These are phyloP conservation scores for Penicillium dipodomyicola DNA, from an alignment of 495 filamentous ascomycete genomes.

Conservation along the genomic window DNA sequence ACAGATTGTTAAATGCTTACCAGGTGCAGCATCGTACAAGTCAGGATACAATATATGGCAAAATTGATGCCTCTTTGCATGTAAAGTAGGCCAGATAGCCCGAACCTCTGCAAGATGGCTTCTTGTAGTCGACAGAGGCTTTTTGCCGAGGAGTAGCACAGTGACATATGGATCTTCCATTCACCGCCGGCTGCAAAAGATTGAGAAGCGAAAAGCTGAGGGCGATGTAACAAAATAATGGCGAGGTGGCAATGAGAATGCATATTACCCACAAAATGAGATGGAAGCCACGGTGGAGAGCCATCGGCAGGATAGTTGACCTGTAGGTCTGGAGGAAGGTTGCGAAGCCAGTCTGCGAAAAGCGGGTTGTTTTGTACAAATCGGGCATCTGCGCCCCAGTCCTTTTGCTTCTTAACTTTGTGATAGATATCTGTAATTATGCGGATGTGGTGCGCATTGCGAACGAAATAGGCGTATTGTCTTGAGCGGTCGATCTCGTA, in stretches of 20 bases:
- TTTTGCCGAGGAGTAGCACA: conserved; percentile 86
- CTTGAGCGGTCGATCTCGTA: conserved; percentile 74
- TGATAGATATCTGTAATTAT: conserved; percentile 72
- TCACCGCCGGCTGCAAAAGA: conserved; percentile 68
- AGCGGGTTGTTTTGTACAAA: conserved; percentile 75
- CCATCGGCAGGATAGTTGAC: conserved; percentile 76
- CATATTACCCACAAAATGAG: conserved; percentile 87
- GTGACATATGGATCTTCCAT: conserved; percentile 85
- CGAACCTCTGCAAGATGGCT: conserved; percentile 72
- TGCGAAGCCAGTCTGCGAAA: conserved; percentile 70
- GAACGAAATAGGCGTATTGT: conserved; percentile 78
- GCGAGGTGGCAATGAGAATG: conserved; percentile 90
- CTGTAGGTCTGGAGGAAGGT: conserved; percentile 75
- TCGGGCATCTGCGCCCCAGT: conserved; percentile 86
- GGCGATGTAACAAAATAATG: conserved; percentile 84
- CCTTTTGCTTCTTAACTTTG: conserved; percentile 76
- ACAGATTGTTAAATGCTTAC: conserved; percentile 51
- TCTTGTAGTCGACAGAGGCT: conserved; percentile 89
- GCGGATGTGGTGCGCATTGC: conserved; percentile 74
- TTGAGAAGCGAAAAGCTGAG: conserved; percentile 76
- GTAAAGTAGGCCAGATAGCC: conserved; percentile 77
- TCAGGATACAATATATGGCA: conserved; percentile 87
- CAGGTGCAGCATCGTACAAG: conserved; percentile 92
- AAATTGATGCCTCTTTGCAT: conserved; percentile 97
- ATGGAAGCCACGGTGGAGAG: conserved; percentile 79